Evolutionary conservation across 129 eudicot species (phyloP).

Genomic region (Flaveria linearis): DNA sequence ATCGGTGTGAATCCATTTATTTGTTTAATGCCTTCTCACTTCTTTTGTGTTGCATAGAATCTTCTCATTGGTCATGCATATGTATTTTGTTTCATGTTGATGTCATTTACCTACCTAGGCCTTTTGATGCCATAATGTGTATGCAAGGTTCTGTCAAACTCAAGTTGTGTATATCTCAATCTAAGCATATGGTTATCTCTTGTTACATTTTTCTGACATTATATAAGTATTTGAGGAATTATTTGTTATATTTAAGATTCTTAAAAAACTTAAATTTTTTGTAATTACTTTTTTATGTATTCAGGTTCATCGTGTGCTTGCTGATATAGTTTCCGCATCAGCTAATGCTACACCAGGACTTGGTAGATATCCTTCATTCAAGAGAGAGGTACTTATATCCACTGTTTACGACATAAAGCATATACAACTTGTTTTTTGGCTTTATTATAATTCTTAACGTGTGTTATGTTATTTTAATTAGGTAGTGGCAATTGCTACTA

Average conservation of each 20-base stretch:
- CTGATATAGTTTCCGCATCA: slow-evolving; percentile 87
- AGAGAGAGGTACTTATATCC: slow-evolving; percentile 72
- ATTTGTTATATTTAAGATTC: neutral
- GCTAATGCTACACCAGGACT: slow-evolving; percentile 99
- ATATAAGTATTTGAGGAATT: neutral
- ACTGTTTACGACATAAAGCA: slow-evolving; percentile 9
- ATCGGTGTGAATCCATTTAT: neutral
- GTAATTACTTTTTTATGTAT: slow-evolving; percentile 16
- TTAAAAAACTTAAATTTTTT: neutral
- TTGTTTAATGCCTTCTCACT: slow-evolving; percentile 9
- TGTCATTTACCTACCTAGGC: slow-evolving; percentile 11
- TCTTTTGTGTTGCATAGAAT: slow-evolving; percentile 1
- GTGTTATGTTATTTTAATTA: slow-evolving; percentile 27
- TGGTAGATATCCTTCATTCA: slow-evolving; percentile 94
- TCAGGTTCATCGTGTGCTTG: slow-evolving; percentile 96
- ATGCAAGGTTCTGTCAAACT: neutral
- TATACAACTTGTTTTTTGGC: neutral
- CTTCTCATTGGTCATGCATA: neutral
- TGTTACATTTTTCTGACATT: neutral
- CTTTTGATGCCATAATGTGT: slow-evolving; percentile 7
- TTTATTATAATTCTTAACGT: neutral
- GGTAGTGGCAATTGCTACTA: slow-evolving; percentile 87
- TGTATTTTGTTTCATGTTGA: neutral
- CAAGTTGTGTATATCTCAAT: slow-evolving; percentile 7
- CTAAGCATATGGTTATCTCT: neutral